A percentile compares a stretch with the other conserved stretches of the same genome.
Evolutionary conservation across 1,284 basidiomycete genomes (phyloP).

Genomic region (Thelephora terrestris): DNA sequence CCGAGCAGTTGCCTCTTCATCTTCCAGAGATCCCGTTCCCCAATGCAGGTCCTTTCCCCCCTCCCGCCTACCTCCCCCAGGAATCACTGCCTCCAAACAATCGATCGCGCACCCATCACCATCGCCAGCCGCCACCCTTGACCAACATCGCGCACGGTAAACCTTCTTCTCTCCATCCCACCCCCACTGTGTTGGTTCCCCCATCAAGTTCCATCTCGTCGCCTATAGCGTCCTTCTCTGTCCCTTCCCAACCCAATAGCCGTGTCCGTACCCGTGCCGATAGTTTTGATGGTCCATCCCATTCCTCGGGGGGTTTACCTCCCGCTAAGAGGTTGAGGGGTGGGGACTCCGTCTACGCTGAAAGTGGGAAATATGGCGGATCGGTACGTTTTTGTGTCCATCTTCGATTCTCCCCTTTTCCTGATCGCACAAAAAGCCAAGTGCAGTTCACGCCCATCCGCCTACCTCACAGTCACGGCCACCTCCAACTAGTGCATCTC

Average conservation of each 20-base stretch:
- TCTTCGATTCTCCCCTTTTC: no score
- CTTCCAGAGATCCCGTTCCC: conserved; percentile 7
- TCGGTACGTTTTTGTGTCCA: no score
- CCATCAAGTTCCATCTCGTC: conserved; percentile 17
- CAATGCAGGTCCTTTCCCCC: conserved; percentile 6
- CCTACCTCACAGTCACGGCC: conserved; percentile 9
- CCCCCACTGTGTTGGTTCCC: conserved; percentile 15
- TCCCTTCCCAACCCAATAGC: conserved; percentile 19
- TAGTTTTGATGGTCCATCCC: conserved; percentile 28
- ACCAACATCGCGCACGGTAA: not conserved
- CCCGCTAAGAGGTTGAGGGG: conserved; percentile 35
- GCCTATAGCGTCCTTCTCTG: conserved; percentile 16
- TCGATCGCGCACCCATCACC: not conserved
- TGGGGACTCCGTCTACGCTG: conserved; percentile 23
- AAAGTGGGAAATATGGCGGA: conserved; percentile 16
- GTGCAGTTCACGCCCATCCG: conserved; percentile 13
- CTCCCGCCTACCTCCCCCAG: conserved; percentile 2
- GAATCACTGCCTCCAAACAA: not conserved
- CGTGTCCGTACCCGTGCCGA: conserved; percentile 32
- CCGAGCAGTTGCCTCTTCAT: conserved; percentile 9
- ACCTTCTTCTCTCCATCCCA: conserved; percentile 3
- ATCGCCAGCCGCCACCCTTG: conserved; percentile 4
- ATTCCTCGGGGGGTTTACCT: conserved; percentile 28
- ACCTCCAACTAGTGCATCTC: conserved; percentile 6
- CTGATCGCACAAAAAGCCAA: not conserved